Evolutionary conservation across 768 basidiomycete species (phyloP).

Genomic region (Trametes sanguinea): DNA sequence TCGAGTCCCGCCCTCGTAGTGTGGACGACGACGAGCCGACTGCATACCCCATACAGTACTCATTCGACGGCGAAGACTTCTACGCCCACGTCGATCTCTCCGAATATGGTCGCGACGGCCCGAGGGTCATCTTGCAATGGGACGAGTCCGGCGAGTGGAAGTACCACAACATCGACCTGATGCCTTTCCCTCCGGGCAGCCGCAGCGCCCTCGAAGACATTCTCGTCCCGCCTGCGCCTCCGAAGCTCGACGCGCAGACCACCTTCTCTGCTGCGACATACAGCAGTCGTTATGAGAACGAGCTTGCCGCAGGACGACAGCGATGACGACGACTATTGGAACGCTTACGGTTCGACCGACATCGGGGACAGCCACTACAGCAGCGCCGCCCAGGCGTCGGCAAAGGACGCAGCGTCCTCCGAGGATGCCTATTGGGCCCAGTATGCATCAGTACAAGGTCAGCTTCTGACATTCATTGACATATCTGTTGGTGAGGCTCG

Average conservation of each 20-base stretch:
- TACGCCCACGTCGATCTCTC: constrained; percentile 52
- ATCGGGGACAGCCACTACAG: constrained; percentile 28
- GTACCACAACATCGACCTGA: constrained; percentile 67
- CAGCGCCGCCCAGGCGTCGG: constrained; percentile 25
- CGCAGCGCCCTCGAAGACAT: constrained; percentile 33
- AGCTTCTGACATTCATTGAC: constrained; percentile 15
- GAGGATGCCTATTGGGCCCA: constrained; percentile 80
- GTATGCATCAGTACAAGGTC: constrained; percentile 71
- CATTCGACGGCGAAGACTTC: constrained; percentile 51
- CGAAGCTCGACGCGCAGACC: constrained; percentile 21
- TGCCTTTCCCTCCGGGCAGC: constrained; percentile 65
- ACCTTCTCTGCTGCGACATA: constrained; percentile 6
- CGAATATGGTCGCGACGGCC: constrained; percentile 34
- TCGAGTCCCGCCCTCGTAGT: constrained; percentile 41
- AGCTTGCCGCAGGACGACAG: constrained; percentile 35
- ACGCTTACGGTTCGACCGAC: constrained; percentile 53
- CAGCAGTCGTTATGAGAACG: constrained; percentile 7
- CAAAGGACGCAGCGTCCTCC: constrained; percentile 31
- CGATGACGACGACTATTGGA: constrained; percentile 65
- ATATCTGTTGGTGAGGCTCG: background rate
- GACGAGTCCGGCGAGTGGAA: constrained; percentile 57
- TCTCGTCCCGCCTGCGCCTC: constrained; percentile 33
- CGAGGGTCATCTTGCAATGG: constrained; percentile 73
- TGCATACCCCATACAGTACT: constrained; percentile 38
- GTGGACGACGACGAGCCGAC: constrained; percentile 33